Percentiles rank a stretch among this genome's conserved stretches.
phyloP scores from a whole-genome alignment of 768 basidiomycete species.

The Boletus sp. region DNA sequence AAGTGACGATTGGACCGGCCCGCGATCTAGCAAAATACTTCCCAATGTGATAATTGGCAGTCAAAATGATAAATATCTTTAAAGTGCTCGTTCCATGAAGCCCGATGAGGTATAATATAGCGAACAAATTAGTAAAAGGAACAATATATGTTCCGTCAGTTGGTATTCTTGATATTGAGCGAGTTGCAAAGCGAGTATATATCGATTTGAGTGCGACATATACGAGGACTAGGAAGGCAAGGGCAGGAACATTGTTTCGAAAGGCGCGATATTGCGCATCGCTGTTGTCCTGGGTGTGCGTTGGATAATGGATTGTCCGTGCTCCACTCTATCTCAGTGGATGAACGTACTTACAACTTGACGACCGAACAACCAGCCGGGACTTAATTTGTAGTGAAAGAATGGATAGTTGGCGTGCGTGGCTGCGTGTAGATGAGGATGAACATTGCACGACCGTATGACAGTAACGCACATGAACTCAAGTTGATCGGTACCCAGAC shows the following conservation, averaged over 20 bases:
- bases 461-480: conserved; percentile 63
- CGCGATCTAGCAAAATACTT: conserved; percentile 42
- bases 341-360: conserved; percentile 55
- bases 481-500: conserved; percentile 68
- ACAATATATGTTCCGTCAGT: conserved; percentile 39
- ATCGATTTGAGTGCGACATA: conserved; percentile 56
- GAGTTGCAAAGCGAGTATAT: conserved; percentile 36
- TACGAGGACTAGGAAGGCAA: conserved; percentile 45
- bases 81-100: conserved; percentile 80
- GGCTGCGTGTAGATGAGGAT: conserved; percentile 38
- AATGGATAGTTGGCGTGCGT: conserved; percentile 70
- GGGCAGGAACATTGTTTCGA: conserved; percentile 69
- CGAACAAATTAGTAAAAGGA: conserved; percentile 59
- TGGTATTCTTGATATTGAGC: conserved; percentile 25
- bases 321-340: not conserved
- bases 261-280: conserved; percentile 90
- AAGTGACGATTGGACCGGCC: conserved; percentile 54
- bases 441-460: not conserved
- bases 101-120: conserved; percentile 59
- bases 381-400: conserved; percentile 55
- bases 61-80: conserved; percentile 74
- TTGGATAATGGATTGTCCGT: not conserved
- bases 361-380: conserved; percentile 82
- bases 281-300: conserved; percentile 73
- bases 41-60: conserved; percentile 64